These are phyloP conservation scores for Apiospora arundinis DNA, from an alignment of 2,329 filamentous ascomycete genomes.

Conservation along the genomic window DNA sequence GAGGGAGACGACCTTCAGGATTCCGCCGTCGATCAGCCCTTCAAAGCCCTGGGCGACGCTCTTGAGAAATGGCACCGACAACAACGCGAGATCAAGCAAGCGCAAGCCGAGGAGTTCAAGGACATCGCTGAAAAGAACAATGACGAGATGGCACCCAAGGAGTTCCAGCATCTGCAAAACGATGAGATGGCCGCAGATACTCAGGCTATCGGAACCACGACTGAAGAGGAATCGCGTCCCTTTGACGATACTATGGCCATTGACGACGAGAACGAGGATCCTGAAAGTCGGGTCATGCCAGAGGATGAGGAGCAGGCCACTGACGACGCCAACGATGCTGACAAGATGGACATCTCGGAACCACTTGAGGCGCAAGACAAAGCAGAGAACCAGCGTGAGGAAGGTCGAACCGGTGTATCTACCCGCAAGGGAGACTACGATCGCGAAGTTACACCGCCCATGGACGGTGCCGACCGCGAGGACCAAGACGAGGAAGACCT, in stretches of 20 bases:
- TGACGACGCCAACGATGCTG: constrained; percentile 54
- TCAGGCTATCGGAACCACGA: constrained; percentile 88
- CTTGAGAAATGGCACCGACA: constrained; percentile 92
- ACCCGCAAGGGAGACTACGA: constrained; percentile 66
- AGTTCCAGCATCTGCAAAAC: constrained; percentile 92
- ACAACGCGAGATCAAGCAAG: constrained; percentile 79
- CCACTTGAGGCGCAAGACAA: constrained; percentile 47
- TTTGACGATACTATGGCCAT: constrained; percentile 90
- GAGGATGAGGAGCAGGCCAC: constrained; percentile 53
- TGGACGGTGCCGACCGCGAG: constrained; percentile 42
- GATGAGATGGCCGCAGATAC: constrained; percentile 83
- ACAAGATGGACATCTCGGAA: constrained; percentile 53
- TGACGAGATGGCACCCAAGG: constrained; percentile 66
- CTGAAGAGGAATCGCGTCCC: constrained; percentile 83
- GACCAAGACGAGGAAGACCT: constrained; percentile 56
- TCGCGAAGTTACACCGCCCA: constrained; percentile 50
- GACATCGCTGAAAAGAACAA: constrained; percentile 59
- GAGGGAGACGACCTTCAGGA: constrained; percentile 51
- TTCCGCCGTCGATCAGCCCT: constrained; percentile 67
- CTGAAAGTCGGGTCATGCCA: constrained; percentile 55
- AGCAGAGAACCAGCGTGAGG: constrained; percentile 56
- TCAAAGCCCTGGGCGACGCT: constrained; percentile 93
- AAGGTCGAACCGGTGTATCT: constrained; percentile 65
- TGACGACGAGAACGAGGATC: constrained; percentile 69
- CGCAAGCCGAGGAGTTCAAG: constrained; percentile 58